Percentiles rank a stretch among this genome's conserved stretches.
Conservation (phyloP, 2,329 filamentous ascomycete genomes). For the Aspergillus japonicus region DNA sequence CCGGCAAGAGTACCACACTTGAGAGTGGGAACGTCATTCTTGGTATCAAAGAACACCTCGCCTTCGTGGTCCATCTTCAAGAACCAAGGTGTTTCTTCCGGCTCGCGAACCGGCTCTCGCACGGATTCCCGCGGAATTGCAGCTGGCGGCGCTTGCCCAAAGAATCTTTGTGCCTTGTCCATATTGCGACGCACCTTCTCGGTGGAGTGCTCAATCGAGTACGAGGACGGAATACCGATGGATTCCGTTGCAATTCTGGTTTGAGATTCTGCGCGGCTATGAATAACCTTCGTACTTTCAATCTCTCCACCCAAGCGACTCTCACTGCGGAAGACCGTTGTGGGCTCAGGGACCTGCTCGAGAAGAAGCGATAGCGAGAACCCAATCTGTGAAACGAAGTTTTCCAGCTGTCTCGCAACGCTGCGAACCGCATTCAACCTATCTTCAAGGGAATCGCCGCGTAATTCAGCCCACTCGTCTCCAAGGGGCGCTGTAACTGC, state of each 20-base stretch:
- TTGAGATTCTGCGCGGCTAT: slow-evolving; percentile 35
- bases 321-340: slow-evolving; percentile 49
- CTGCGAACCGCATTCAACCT: slow-evolving; percentile 76
- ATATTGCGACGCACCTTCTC: slow-evolving; percentile 45
- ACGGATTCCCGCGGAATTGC: slow-evolving; percentile 39
- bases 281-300: slow-evolving; percentile 24
- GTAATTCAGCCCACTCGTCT: slow-evolving; percentile 94
- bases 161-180: slow-evolving; percentile 50
- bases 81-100: slow-evolving; percentile 80
- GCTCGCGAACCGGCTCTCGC: slow-evolving; percentile 48
- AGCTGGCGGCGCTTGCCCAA: slow-evolving; percentile 46
- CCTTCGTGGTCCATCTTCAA: slow-evolving; percentile 82
- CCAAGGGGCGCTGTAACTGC: slow-evolving; percentile 85
- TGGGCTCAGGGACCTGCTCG: slow-evolving; percentile 66
- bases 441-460: slow-evolving; percentile 84
- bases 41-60: slow-evolving; percentile 86
- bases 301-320: slow-evolving; percentile 31
- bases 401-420: slow-evolving; percentile 77
- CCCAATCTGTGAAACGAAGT: slow-evolving; percentile 80
- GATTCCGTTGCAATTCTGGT: slow-evolving; percentile 38
- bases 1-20: slow-evolving; percentile 87
- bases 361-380: slow-evolving; percentile 85
- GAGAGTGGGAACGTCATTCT: slow-evolving; percentile 70
- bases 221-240: slow-evolving; percentile 48
- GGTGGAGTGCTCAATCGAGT: slow-evolving; percentile 37